A percentile compares a stretch with the other conserved stretches of the same genome.
Evolutionary conservation across 352 stramenopile species (phyloP).

Genomic region (Thalassiosira oceanica): DNA sequence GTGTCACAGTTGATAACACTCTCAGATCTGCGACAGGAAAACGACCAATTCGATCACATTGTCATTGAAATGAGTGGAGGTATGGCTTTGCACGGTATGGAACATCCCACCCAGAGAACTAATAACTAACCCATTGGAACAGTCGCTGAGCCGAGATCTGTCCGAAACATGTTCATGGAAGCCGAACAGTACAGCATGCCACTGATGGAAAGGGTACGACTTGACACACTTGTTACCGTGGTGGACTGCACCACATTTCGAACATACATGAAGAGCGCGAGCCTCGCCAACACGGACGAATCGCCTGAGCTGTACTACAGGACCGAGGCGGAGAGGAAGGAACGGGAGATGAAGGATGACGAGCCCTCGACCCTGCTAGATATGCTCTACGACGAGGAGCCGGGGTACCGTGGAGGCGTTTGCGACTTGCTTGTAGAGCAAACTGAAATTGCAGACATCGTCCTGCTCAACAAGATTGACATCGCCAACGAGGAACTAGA

Average conservation of each 20-base stretch:
- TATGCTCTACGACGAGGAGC: slow-evolving; percentile 17
- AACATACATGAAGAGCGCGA: slow-evolving; percentile 38
- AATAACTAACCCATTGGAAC: too few species aligned
- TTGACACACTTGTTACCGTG: slow-evolving; percentile 81
- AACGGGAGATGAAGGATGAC: slow-evolving; percentile 23
- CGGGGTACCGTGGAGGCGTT: slow-evolving; percentile 30
- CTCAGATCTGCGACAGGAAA: slow-evolving; percentile 55
- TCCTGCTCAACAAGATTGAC: slow-evolving; percentile 83
- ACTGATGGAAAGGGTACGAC: slow-evolving; percentile 60
- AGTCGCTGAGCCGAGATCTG: slow-evolving; percentile 75
- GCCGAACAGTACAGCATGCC: slow-evolving; percentile 69
- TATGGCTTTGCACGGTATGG: too few species aligned
- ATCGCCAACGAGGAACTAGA: slow-evolving; percentile 51
- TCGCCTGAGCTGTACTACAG: slow-evolving; percentile 65
- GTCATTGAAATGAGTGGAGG: slow-evolving; percentile 81
- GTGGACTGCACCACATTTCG: slow-evolving; percentile 75
- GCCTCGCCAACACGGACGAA: slow-evolving; percentile 40
- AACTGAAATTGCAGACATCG: slow-evolving; percentile 78
- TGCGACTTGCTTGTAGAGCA: slow-evolving; percentile 79
- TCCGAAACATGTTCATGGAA: slow-evolving; percentile 80
- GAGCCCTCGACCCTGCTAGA: slow-evolving; percentile 51
- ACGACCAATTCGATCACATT: slow-evolving; percentile 79
- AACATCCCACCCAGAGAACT: too few species aligned
- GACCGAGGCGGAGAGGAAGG: slow-evolving; percentile 25
- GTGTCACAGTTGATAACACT: slow-evolving; percentile 67